Percentiles rank a stretch among this genome's conserved stretches.
Evolutionary conservation across 257 asterid genomes (phyloP).

Genomic region (Penstemon newberryi): DNA sequence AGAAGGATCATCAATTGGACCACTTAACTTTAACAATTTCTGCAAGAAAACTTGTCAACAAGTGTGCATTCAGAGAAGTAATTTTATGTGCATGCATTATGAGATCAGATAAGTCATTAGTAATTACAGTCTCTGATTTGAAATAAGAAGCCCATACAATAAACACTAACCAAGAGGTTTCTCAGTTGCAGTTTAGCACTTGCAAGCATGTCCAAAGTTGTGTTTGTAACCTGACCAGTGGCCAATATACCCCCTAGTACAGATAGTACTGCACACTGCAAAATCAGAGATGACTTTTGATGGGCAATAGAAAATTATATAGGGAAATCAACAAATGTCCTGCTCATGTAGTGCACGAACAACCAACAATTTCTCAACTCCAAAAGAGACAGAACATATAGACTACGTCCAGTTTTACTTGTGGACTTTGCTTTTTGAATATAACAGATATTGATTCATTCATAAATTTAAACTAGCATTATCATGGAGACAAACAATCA

Average conservation of each 20-base stretch:
- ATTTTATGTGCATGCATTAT: constrained; percentile 16
- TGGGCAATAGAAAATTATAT: not conserved
- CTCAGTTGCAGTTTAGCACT: constrained; percentile 69
- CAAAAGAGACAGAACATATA: not conserved
- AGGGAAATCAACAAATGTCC: constrained; percentile 6
- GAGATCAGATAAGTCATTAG: constrained; percentile 10
- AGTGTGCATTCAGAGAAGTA: constrained; percentile 16
- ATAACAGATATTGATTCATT: not conserved
- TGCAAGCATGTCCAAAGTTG: constrained; percentile 64
- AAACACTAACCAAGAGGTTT: constrained; percentile 69
- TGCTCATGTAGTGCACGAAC: not conserved
- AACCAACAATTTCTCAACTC: not conserved
- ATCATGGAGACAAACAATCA: not conserved
- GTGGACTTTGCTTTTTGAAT: not conserved
- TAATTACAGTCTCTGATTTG: constrained; percentile 6
- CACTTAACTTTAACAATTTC: constrained; percentile 53
- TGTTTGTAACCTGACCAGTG: constrained; percentile 44
- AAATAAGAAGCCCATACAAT: constrained; percentile 15
- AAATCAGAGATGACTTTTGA: constrained; percentile 22
- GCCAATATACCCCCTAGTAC: constrained; percentile 62
- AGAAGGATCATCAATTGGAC: constrained; percentile 91
- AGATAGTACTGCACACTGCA: constrained; percentile 69
- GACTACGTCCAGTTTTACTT: not conserved
- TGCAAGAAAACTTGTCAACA: constrained; percentile 48
- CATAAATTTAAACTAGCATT: not conserved